Evolutionary conservation across 352 stramenopile genomes (phyloP), one percentile per base, ranked within the genome.

Genomic region (Phytophthora podocarpi): DNA sequence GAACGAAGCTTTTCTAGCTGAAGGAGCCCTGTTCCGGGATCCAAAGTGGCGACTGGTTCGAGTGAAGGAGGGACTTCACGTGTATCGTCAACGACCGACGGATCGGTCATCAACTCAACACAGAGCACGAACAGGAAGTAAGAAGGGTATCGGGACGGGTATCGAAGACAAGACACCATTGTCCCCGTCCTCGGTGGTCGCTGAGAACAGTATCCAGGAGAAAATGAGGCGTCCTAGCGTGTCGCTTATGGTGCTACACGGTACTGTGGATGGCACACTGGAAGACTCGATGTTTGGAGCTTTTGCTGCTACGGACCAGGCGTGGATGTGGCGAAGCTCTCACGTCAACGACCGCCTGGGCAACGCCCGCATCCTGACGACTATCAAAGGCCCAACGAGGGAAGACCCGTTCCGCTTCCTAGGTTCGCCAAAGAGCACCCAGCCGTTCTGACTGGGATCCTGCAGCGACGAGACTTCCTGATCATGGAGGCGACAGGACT

Each of bases 271-370:
- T 13, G 78, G 82, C 6, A 76, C 64, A 0, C 34, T 91, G 18
- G 70, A 91, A 11, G 79, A 91, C 62, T 67, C 53, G 0, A 64
- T 82, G 30, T 88, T 76, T 37, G 79, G 79, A 5, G 59, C 46
- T 15, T 68, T 87, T 40, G 76, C 74, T 1, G 62, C 76, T 15
- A 76, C 76, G 10, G 61, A 87, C 21, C n/a, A 61, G 5, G 48
- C 64, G 6, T 86, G 76, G 76, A 76, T 65, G 35, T 67, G 72
- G 51, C 76, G 77, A 5, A 81, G 70, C 21, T 68, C 66, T 1
- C 75, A 85, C 30, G 67, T 80, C 15, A 77, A 85, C 23, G 77
- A 89, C 50, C 73, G 72, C 30, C 69, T 75, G 16, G 70, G 78
- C 45, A 64, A 74, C 21, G 58, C 52, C 8, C 48, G 67, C 6